Conservation (phyloP, 192 early-diverging fungal genomes). For the Podila horticola region DNA sequence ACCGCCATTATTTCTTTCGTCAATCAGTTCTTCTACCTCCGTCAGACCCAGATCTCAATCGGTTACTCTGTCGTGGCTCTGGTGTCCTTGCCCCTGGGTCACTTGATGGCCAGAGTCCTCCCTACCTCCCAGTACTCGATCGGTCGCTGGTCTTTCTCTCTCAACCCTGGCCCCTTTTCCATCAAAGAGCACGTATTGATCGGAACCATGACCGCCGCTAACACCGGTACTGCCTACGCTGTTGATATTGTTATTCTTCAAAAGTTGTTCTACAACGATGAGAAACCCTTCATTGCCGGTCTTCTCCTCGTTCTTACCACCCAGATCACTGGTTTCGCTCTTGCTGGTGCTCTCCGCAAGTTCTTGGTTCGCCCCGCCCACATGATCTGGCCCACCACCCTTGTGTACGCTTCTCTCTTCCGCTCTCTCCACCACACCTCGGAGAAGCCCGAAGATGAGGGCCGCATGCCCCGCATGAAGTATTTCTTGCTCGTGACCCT, state of each 20-base stretch:
- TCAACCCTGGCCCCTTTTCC: conserved; percentile 67
- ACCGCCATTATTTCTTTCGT: conserved; percentile 17
- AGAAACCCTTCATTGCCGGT: conserved; percentile 57
- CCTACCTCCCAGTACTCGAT: conserved; percentile 5
- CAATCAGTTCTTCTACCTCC: conserved; percentile 60
- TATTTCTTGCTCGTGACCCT: conserved; percentile 64
- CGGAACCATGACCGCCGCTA: conserved; percentile 57
- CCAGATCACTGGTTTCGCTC: conserved; percentile 61
- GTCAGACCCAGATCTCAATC: conserved; percentile 48
- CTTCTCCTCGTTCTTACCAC: conserved; percentile 61
- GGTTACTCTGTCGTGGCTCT: conserved; percentile 53
- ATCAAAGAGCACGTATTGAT: conserved; percentile 70
- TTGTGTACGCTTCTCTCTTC: conserved; percentile 78
- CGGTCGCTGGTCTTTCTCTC: conserved; percentile 15
- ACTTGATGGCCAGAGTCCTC: conserved; percentile 43
- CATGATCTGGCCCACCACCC: conserved; percentile 85
- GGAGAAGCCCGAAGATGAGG: not conserved
- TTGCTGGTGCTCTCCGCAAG: conserved; percentile 78
- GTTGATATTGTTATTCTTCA: conserved; percentile 61
- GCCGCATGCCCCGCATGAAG: conserved; percentile 54
- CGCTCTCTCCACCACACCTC: conserved; percentile 68
- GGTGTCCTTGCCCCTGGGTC: conserved; percentile 53
- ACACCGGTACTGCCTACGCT: conserved; percentile 55
- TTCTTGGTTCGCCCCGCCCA: conserved; percentile 81
- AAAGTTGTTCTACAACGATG: conserved; percentile 57